Evolutionary conservation across 176 grass and related monocot genomes (phyloP).

Genomic region (Raddia distichophylla): DNA sequence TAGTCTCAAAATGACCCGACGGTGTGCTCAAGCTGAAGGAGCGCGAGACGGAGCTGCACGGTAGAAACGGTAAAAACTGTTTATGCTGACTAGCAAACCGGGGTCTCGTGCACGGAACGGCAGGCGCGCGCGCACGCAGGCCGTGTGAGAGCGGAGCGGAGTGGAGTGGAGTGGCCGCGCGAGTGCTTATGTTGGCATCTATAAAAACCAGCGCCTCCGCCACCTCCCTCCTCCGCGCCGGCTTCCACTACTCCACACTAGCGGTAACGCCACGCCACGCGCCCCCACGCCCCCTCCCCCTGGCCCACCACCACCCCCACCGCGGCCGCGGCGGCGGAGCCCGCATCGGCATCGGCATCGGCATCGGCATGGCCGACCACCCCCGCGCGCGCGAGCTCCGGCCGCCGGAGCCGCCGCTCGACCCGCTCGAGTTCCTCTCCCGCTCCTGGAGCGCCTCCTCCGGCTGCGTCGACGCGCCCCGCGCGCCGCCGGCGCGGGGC

Average conservation of each 20-base stretch:
- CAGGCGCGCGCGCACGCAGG: background rate
- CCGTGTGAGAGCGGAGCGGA: background rate
- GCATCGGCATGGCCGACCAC: conserved; percentile 50
- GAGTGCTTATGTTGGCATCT: background rate
- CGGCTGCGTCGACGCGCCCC: conserved; percentile 43
- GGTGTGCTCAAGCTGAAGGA: too few species aligned
- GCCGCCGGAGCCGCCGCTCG: conserved; percentile 58
- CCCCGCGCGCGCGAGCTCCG: conserved; percentile 49
- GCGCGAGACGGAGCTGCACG: too few species aligned
- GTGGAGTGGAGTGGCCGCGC: background rate
- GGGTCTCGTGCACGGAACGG: background rate
- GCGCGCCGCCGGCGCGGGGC: conserved; percentile 4
- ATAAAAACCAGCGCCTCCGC: background rate
- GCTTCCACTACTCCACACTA: background rate
- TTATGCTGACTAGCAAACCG: background rate
- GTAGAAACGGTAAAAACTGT: background rate
- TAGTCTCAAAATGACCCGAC: too few species aligned
- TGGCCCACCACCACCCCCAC: background rate
- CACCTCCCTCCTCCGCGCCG: background rate
- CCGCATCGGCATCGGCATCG: conserved; percentile 39
- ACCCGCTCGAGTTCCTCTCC: conserved; percentile 90
- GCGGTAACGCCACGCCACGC: background rate
- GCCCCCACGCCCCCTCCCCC: background rate
- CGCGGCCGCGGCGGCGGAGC: background rate
- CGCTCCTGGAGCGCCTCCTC: conserved; percentile 89